Evolutionary conservation across 768 basidiomycete species (phyloP).

Genomic region (Psilocybe cyanescens): DNA sequence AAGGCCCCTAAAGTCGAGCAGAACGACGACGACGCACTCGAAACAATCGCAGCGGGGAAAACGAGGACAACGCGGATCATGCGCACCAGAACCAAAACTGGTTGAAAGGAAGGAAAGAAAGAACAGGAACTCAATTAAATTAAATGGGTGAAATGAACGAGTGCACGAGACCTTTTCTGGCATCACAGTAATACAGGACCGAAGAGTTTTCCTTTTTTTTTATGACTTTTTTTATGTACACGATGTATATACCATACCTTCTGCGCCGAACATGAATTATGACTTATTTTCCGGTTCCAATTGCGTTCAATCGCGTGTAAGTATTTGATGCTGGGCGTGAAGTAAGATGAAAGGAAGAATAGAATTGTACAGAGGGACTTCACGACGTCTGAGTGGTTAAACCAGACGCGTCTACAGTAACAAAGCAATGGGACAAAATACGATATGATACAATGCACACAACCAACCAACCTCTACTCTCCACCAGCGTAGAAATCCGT

Average conservation of each 20-base stretch:
- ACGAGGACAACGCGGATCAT: slow-evolving; percentile 34
- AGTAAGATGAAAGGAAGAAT: not conserved
- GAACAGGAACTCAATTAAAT: not conserved
- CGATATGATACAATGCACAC: not conserved
- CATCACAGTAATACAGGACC: not conserved
- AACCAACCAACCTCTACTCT: not conserved
- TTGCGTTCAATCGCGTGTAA: not conserved
- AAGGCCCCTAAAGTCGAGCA: slow-evolving; percentile 25
- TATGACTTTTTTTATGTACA: not conserved
- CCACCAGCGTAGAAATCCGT: slow-evolving; percentile 12
- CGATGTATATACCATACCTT: not conserved
- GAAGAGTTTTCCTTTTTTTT: not conserved
- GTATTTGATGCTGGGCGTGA: not conserved
- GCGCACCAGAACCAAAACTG: slow-evolving; percentile 39
- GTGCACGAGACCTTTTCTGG: not conserved
- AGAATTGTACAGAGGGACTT: too few relatives aligned
- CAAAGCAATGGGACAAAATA: not conserved
- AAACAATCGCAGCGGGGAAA: slow-evolving; percentile 20
- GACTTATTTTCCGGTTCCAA: not conserved
- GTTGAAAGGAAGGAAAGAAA: slow-evolving; percentile 13
- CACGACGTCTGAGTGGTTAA: too few relatives aligned
- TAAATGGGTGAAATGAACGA: not conserved
- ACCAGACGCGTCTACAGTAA: not conserved
- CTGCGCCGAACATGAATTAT: not conserved
- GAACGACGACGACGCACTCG: slow-evolving; percentile 26